Evolutionary conservation across 2,329 filamentous ascomycete species (phyloP), one percentile per base, ranked within the genome.

Genomic region (Coleophoma cylindrospora): DNA sequence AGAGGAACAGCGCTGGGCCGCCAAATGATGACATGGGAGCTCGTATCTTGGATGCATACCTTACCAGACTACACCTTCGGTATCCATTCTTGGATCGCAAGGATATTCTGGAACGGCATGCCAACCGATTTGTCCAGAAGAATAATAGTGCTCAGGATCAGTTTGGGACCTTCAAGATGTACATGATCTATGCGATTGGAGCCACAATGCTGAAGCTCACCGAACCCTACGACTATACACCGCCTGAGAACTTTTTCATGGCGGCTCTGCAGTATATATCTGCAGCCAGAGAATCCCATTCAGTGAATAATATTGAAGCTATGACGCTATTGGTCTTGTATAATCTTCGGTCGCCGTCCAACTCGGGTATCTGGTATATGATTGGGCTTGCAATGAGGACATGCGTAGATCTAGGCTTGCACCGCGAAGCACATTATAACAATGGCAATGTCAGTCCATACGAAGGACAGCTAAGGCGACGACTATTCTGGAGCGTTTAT

Each of bases 281-380:
- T 11, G 70, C 70, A 6, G 74, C 74, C 45, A 66, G 71, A 19
- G 75, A 76, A 48, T 70, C 73, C 8, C 67, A 73, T 33, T 74
- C 74, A 0, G 67, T 74, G 0, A 69, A 77, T 19, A 78, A 77
- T 40, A 72, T 78, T 14, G 73, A 77, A 55, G 74, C 75, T 11
- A 78, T 77, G 72, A 68, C 73, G 14, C 11, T 47, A 12, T 61
- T 76, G 3, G 73, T 77, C 3, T 62, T 78, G 3, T 78, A 77
- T 54, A 75, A 78, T 56, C 64, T 79, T 3, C 69, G 75, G 8
- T 75, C 72, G 1, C 69, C 72, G 10, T 75, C 74, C 0, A 74
- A 73, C 33, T 72, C 74, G 50, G 75, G 74, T 9, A 68, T 78
- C 45, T 79, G 74, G 75, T 77, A 77, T 56, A 74, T 78, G 69